Evolutionary conservation across 768 basidiomycete species (phyloP), one percentile per base, ranked within the genome.

Genomic region (Suillus fuscotomentosus): DNA sequence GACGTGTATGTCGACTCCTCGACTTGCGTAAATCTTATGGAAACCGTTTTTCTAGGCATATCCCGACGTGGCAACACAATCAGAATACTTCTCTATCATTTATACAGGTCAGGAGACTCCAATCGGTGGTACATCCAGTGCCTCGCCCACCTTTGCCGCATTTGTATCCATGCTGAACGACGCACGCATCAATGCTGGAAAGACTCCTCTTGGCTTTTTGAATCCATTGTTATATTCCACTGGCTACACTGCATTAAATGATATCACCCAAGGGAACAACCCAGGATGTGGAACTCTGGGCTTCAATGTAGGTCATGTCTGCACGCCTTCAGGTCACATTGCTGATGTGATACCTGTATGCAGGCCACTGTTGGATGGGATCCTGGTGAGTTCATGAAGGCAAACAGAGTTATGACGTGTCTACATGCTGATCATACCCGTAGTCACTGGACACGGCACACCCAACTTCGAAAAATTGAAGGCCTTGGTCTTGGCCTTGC

Each of bases 21-120:
- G 14, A 34, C 45, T 11, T 62, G 9, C 22, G 6, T 24, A 27
- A 22, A n/a, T 42, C 45, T 38, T 31, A 50, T 15, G 9, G 10
- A 22, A 24, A 45, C 60, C 60, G 54, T 53, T 42, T 48, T 13
- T 64, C 9, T 54, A 84, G 86, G 89, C 77, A 13, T 78, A 80
- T 68, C 90, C 89, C 11, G 90, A 92, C 67, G 87, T 91, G 41
- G 77, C 89, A 0, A 88, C 90, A 0, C 88, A 88, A 70, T 79
- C 80, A 1, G 69, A 72, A 50, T 71, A 75, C 42, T 90, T 84
- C 79, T 72, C 75, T 14, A 80, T 90, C 50, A 80, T 80, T 73
- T 73, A 81, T 55, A 61, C 70, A 34, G 86, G 86, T 3, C 20
- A 55, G 7, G 38, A 76, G 14, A 65, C 64, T n/a, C 70, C 73